Base-by-base conservation (phyloP, 83 land plant genomes). In the Picea engelmannii region DNA sequence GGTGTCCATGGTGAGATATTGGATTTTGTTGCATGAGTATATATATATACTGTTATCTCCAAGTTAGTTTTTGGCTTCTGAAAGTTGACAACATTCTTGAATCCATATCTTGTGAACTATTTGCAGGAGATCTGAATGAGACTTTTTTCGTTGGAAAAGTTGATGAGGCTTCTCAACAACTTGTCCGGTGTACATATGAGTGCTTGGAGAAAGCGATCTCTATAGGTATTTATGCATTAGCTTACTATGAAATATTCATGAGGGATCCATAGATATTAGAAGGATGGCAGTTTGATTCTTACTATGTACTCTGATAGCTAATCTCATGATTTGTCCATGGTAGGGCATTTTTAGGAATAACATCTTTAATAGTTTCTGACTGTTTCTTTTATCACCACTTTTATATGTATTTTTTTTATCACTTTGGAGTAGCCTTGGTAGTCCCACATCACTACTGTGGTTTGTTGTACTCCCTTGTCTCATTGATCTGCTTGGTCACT, bases 171-270 rank as follows among this genome's bases (percentile, higher is more conserved):
- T 93, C 98, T 73, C 81, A 85, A 69, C 90, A 86, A 40, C 89
- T 97, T 64, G 96, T 97, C 20, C 96, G 86, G 63, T 90, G 90
- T 84, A 97, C 99, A 38, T 95, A 95, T 79, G 99, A 97, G 80
- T 97, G 99, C 87, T 83, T 97, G 83, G 99, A 95, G 81, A 97
- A 97, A 86, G 96, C 99, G 38, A 95, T 97, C 78, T 83, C 99
- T 47, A 91, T 93, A 75, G 98, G 99, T 95, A 84, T 77, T 80
- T 83, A 62, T 58, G 47, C 73, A 12, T 61, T 66, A 2, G 69
- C 27, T 66, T 17, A 66, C 27, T 23, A 8, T 66, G 69, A 11
- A 66, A 66, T 21, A 23, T 25, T 66, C 69, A 66, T 20, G 27
- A 66, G 69, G 10, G 21, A 66, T 20, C 27, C 27, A 66, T 21